Percentiles rank a stretch among this genome's conserved stretches.
phyloP scores from a whole-genome alignment of 257 asterid genomes.

The Primulina tabacum region DNA sequence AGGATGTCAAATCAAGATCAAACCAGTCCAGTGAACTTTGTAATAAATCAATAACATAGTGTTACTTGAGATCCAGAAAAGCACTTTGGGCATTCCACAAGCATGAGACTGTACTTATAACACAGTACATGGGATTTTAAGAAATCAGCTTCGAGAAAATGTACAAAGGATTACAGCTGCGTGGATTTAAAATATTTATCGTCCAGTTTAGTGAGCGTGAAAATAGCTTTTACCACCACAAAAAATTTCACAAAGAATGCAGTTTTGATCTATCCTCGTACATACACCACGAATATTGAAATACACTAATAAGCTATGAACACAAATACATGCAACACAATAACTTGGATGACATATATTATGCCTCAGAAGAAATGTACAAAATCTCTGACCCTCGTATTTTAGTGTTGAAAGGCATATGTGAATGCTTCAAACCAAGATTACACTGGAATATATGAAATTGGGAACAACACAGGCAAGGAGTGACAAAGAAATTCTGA shows the following conservation, averaged over 20 bases:
- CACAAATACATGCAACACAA: neutral
- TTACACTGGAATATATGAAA: neutral
- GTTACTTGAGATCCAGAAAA: neutral
- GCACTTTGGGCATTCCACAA: neutral
- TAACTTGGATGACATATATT: neutral
- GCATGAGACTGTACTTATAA: neutral
- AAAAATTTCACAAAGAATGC: neutral
- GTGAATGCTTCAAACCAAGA: neutral
- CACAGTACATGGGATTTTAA: neutral
- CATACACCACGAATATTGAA: neutral
- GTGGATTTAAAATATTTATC: neutral
- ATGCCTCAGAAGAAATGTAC: neutral
- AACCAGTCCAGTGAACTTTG: neutral
- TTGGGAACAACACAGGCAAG: neutral
- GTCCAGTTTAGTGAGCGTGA: neutral
- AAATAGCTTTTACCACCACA: conserved; percentile 3
- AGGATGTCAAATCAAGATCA: conserved; percentile 1
- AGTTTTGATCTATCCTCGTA: neutral
- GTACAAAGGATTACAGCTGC: neutral
- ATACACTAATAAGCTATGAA: neutral
- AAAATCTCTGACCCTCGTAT: neutral
- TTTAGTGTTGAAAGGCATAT: neutral
- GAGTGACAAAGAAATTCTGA: too few species aligned
- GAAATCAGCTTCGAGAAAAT: neutral
- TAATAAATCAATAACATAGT: neutral